These are phyloP conservation scores for Aspergillus asperescens DNA, from an alignment of 495 filamentous ascomycete genomes.

Conservation along the genomic window DNA sequence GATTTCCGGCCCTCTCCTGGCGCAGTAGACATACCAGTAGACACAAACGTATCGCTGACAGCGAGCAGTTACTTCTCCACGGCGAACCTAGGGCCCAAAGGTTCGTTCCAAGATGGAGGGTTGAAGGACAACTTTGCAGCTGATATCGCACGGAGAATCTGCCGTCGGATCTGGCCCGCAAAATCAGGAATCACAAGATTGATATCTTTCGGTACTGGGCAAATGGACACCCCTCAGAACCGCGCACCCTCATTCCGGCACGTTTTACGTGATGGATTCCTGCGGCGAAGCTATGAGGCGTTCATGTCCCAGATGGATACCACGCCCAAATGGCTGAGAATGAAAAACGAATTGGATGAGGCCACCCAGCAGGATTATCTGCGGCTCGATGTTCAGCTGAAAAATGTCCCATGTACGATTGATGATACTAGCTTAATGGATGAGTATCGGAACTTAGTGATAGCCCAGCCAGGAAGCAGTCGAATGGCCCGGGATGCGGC, in stretches of 20 bases:
- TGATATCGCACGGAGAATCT: constrained; percentile 16
- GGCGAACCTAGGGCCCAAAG: constrained; percentile 11
- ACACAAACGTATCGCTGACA: not conserved
- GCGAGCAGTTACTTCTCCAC: constrained; percentile 20
- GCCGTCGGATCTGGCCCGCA: constrained; percentile 19
- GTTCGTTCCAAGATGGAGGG: constrained; percentile 26
- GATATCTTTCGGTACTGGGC: constrained; percentile 19
- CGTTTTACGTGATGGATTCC: constrained; percentile 22
- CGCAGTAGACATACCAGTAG: not conserved
- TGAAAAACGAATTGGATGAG: constrained; percentile 7
- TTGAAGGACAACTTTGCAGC: constrained; percentile 24
- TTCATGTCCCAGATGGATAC: constrained; percentile 25
- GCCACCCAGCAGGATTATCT: constrained; percentile 6
- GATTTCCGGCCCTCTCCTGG: not conserved
- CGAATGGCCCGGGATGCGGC: constrained; percentile 16
- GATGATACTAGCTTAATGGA: constrained; percentile 19
- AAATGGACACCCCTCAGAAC: not conserved
- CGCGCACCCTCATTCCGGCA: constrained; percentile 18
- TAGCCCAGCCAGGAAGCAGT: constrained; percentile 14
- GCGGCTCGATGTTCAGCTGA: constrained; percentile 14
- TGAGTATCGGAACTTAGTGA: constrained; percentile 21
- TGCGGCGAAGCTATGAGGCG: constrained; percentile 17
- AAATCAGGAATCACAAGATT: constrained; percentile 9
- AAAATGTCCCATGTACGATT: constrained; percentile 13
- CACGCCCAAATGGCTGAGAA: constrained; percentile 17